Evolutionary conservation across 306 rosid species (phyloP), one percentile per base, ranked within the genome.

Genomic region (Dalbergia oliveri): DNA sequence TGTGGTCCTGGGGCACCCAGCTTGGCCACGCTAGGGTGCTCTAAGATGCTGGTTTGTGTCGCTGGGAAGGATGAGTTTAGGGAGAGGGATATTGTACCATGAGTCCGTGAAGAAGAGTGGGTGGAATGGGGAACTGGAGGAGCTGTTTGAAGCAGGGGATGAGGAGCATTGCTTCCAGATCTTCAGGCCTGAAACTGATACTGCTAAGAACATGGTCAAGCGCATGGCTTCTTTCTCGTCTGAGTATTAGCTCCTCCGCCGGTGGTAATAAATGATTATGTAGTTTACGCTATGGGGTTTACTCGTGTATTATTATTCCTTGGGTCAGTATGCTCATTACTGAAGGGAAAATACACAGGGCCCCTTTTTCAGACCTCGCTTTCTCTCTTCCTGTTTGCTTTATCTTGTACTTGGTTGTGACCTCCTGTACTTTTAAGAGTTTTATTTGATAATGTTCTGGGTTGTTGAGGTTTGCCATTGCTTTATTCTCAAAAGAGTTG

Each of bases 1-100:
- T 21, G 56, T 19, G 86, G n/a, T n/a, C 21, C 59, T 0, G 86
- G 57, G 4, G 88, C 91, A n/a, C 89, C 89, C 0, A 82, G 84
- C 45, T 75, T 90, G 84, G 91, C 85, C 8, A 70, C 66, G 0
- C 89, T 88, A 3, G 85, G 80, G 19, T 88, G 90, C 41, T 75
- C 79, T 5, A 82, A 43, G 79, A 2, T 88, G 19, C 79, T 88
- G 0, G 67, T 88, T 15, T 41, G 37, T 47, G 72, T 90, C 4
- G 66, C 86, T 3, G 88, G 71, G 0, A 78, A 74, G 8, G 93
- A 88, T 78, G 70, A 21, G 7, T 61, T 87, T 56, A 86, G 69
- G 69, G 86, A 66, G 26, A 35, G 89, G 60, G 81, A 85, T n/a
- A 59, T 34, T 61, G 39, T 88, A 81, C 51, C 66, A 79, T 2